Conservation (phyloP, 1,284 basidiomycete species). For the Caloboletus inedulis region DNA sequence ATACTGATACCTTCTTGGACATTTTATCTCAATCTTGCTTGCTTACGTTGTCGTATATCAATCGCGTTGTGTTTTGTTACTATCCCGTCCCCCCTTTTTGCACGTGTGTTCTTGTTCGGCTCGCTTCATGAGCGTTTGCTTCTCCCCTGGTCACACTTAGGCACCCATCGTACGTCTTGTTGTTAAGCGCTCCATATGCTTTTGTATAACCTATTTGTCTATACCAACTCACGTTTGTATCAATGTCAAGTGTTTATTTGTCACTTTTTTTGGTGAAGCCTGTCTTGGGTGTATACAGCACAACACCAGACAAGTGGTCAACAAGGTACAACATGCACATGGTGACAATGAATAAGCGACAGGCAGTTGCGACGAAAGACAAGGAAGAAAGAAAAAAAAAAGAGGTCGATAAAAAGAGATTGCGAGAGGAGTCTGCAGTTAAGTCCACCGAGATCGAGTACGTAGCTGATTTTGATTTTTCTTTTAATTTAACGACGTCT, state of each 20-base stretch:
- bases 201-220: constrained; percentile 24
- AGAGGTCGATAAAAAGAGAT: neutral
- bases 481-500: constrained; percentile 29
- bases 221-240: constrained; percentile 23
- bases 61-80: too few species aligned
- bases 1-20: constrained; percentile 30
- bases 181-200: constrained; percentile 8
- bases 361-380: neutral
- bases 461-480: neutral
- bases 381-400: neutral
- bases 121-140: neutral
- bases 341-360: neutral
- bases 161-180: neutral
- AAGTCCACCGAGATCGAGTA: neutral
- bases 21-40: constrained; percentile 7
- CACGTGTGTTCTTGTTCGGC: constrained; percentile 2
- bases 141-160: neutral
- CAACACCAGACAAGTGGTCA: neutral
- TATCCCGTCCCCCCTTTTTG: neutral
- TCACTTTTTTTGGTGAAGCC: neutral
- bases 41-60: constrained; percentile 12
- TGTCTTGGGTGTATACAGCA: neutral
- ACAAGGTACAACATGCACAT: neutral
- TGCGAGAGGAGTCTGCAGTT: neutral
- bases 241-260: constrained; percentile 14